Evolutionary conservation across 140 eudicot species (phyloP).

Genomic region (Anethum foeniculum): DNA sequence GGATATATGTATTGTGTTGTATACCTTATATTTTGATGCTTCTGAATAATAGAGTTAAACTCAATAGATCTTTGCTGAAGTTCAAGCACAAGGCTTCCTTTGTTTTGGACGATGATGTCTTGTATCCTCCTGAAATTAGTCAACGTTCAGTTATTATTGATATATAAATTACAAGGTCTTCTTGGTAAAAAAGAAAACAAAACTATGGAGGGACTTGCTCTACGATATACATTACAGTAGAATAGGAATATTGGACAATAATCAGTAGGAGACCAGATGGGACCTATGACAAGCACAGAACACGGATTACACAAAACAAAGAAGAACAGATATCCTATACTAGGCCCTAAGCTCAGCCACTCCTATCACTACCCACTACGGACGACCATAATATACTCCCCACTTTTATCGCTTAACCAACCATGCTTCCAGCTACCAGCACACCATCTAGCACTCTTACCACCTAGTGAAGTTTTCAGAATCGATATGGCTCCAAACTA

Average conservation of each 20-base stretch:
- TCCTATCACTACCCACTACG: not conserved
- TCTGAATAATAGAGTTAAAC: slow-evolving; percentile 67
- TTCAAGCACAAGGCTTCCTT: slow-evolving; percentile 90
- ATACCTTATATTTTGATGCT: slow-evolving; percentile 83
- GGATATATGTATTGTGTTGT: not conserved
- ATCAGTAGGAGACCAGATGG: not conserved
- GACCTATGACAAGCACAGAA: not conserved
- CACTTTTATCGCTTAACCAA: not conserved
- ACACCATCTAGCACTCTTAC: not conserved
- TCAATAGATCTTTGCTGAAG: slow-evolving; percentile 93
- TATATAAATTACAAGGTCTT: not conserved
- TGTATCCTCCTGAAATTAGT: slow-evolving; percentile 69
- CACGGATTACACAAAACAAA: too few species aligned
- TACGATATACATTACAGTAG: not conserved
- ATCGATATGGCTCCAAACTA: not conserved
- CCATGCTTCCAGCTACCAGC: not conserved
- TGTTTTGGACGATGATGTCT: slow-evolving; percentile 56
- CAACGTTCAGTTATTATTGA: not conserved
- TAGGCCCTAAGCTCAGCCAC: not conserved
- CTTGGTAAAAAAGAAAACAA: not conserved
- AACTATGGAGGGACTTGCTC: not conserved
- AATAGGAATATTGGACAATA: not conserved
- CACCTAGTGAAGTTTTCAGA: not conserved
- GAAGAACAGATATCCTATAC: not conserved
- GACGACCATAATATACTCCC: not conserved